Percentiles rank a stretch among this genome's conserved stretches.
Evolutionary conservation across 2,329 filamentous ascomycete species (phyloP).

Genomic region (Fusarium agapanthi): DNA sequence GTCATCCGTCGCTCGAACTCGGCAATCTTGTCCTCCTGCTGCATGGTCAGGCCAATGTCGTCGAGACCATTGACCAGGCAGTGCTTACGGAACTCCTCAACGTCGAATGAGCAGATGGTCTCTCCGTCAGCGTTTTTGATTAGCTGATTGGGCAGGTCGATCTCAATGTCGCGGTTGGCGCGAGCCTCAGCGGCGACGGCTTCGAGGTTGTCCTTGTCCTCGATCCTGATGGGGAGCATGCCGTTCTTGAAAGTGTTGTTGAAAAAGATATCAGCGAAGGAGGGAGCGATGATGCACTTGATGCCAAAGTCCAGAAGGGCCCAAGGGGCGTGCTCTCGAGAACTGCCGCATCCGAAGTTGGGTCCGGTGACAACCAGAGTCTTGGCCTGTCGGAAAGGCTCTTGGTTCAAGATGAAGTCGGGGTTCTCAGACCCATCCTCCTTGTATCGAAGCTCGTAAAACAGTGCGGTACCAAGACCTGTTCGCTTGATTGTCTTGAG

Average conservation of each 20-base stretch:
- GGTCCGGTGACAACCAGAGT: conserved; percentile 90
- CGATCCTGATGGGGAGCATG: conserved; percentile 88
- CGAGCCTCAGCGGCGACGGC: conserved; percentile 79
- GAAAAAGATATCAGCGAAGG: conserved; percentile 84
- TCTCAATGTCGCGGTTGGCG: conserved; percentile 84
- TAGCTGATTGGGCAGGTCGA: conserved; percentile 86
- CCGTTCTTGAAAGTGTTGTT: conserved; percentile 99
- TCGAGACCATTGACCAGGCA: conserved; percentile 93
- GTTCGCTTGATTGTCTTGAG: conserved; percentile 99
- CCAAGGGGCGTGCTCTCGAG: conserved; percentile 96
- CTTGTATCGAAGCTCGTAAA: conserved; percentile 84
- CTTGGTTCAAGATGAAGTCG: conserved; percentile 89
- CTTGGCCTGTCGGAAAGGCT: conserved; percentile 84
- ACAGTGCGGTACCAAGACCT: conserved; percentile 87
- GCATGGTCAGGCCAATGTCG: conserved; percentile 94
- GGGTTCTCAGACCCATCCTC: conserved; percentile 77
- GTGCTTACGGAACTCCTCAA: conserved; percentile 94
- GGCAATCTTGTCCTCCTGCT: conserved; percentile 87
- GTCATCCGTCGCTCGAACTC: conserved; percentile 83
- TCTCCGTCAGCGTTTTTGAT: conserved; percentile 81
- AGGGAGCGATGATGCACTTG: conserved; percentile 89
- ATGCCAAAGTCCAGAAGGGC: conserved; percentile 97
- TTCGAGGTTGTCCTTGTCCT: conserved; percentile 71
- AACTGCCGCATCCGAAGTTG: conserved; percentile 95
- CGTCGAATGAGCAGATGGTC: conserved; percentile 80